Conservation (phyloP, 2,329 filamentous ascomycete genomes). For the Blastomyces silverae region DNA sequence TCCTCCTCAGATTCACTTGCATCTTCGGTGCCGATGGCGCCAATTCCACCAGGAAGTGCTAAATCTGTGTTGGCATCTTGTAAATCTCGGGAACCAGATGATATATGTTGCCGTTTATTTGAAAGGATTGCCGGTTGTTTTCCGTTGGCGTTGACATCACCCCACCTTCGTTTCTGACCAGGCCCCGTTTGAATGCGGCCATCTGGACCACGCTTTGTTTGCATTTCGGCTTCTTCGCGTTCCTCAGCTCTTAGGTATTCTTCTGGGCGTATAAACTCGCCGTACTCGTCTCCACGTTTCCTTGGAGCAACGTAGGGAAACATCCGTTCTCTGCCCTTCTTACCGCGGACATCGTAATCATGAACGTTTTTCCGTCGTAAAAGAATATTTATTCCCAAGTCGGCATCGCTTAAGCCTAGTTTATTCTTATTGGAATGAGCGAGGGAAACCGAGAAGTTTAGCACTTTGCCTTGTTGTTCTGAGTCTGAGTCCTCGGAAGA, state of each 20-base stretch:
- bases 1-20: conserved; percentile 53
- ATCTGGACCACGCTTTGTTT: conserved; percentile 51
- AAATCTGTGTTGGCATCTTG: conserved; percentile 41
- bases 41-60: conserved; percentile 35
- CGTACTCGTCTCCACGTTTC: conserved; percentile 81
- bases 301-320: conserved; percentile 80
- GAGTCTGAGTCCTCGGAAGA: conserved; percentile 84
- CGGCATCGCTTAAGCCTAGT: conserved; percentile 76
- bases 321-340: conserved; percentile 85
- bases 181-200: conserved; percentile 55
- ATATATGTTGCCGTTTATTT: conserved; percentile 56
- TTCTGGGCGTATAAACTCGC: conserved; percentile 86
- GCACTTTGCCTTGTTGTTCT: conserved; percentile 82
- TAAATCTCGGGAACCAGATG: conserved; percentile 22
- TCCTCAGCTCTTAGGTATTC: conserved; percentile 92
- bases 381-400: conserved; percentile 84
- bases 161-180: conserved; percentile 93
- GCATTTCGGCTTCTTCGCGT: conserved; percentile 65
- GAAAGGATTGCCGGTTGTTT: conserved; percentile 38
- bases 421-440: conserved; percentile 80
- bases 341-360: conserved; percentile 85
- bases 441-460: conserved; percentile 81
- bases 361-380: conserved; percentile 84
- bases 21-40: conserved; percentile 42
- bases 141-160: conserved; percentile 53